Base-by-base conservation (phyloP, 75 land plant genomes). In the Isoetes taiwanensis region DNA sequence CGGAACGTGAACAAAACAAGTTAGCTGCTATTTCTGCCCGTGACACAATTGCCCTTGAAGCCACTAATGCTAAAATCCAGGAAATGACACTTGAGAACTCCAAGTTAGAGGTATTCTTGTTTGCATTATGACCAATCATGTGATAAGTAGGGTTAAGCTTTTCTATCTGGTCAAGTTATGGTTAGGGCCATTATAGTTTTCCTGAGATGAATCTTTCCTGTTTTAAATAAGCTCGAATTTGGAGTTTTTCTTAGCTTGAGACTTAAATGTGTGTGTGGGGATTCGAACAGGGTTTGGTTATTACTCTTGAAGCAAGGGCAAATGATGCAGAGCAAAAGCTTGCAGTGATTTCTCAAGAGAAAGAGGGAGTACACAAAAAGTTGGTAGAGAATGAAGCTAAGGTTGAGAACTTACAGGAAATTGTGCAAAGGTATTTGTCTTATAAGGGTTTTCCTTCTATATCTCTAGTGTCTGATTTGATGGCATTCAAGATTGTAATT, bases 341-440 rank as follows among this genome's bases (percentile, higher is more conserved):
- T 65, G 76, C 74, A 27, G 86, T 73, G 62, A 60, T 78, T 19
- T 77, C 70, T 52, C 79, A 61, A 62, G 50, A 80, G 28, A 81
- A 80, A 55, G 96, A 93, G 56, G 95, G 87, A 66, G 78, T 82
- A 61, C 38, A 75, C 26, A 76, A 79, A 48, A 81, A 78, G 58
- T 85, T 80, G 16, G 32, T 62, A 62, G 90, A 94, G 20, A 80
- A 83, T 16, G 84, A 84, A 58, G 58, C 80, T 8, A 88, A 79
- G 37, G 66, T 82, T 19, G 64, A 68, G 32, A 69, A 94, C 52
- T 54, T 85, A 39, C 86, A 88, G 70, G 84, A 77, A 37, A 57
- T 76, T 29, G 70, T 84, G 71, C 86, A 88, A 41, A 88, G 96
- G 99, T 94, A n/a, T n/a, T n/a, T n/a, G n/a, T n/a, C n/a, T n/a